phyloP scores from a whole-genome alignment of 768 basidiomycete species.

The Kwoniella sp. region DNA sequence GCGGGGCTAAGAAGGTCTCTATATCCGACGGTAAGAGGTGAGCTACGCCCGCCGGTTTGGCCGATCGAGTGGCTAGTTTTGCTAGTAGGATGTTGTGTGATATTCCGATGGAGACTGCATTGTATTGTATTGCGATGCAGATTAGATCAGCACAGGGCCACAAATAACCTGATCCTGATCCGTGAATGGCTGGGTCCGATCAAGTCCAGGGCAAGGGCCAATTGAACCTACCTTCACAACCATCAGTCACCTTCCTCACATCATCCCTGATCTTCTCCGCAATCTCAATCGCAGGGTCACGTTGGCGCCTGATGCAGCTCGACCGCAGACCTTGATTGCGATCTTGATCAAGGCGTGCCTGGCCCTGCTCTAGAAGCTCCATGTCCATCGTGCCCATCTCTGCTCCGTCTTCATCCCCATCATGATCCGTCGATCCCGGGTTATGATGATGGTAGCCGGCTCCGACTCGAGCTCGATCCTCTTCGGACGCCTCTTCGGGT shows the following conservation, averaged over 20 bases:
- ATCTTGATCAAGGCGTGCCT: too few relatives aligned
- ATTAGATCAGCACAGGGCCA: conserved; percentile 3
- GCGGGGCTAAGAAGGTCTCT: conserved; percentile 42
- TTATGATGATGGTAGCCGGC: neutral
- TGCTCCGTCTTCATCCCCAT: neutral
- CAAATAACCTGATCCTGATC: too few relatives aligned
- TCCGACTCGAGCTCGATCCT: neutral
- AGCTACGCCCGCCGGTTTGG: conserved; percentile 86
- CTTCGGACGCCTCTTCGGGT: conserved; percentile 36
- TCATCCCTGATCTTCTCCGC: conserved; percentile 79
- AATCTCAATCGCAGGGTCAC: conserved; percentile 71
- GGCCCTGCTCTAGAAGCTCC: neutral
- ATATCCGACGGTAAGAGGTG: conserved; percentile 63
- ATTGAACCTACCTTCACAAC: conserved; percentile 79
- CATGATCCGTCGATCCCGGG: neutral
- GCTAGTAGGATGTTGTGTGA: conserved; percentile 89
- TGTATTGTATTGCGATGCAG: neutral
- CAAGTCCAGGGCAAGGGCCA: too few relatives aligned
- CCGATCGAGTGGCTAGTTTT: conserved; percentile 82
- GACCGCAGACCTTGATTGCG: neutral
- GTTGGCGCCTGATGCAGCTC: neutral
- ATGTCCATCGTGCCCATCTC: neutral
- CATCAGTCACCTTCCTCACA: conserved; percentile 70
- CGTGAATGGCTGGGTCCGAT: too few relatives aligned
- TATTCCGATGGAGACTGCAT: conserved; percentile 86